These are phyloP conservation scores for Ustilago shanxiensis DNA, from an alignment of 1,284 basidiomycete genomes.

Conservation along the genomic window DNA sequence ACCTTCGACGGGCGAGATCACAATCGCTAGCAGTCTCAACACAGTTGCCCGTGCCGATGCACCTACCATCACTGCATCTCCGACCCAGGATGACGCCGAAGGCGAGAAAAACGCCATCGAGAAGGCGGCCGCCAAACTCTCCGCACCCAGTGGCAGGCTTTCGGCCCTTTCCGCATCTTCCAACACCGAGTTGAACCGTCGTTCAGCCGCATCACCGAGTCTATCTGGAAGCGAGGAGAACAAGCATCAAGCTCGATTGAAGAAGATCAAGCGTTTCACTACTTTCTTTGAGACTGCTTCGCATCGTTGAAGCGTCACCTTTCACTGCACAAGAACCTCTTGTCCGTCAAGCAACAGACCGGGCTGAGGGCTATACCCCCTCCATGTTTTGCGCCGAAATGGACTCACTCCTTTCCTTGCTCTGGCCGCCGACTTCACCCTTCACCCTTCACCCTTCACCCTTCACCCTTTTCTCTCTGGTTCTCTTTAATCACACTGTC, in stretches of 20 bases:
- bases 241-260: constrained; percentile 47
- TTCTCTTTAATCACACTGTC: not conserved
- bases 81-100: constrained; percentile 10
- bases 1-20: constrained; percentile 34
- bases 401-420: not conserved
- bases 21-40: constrained; percentile 36
- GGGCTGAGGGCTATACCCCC: constrained; percentile 44
- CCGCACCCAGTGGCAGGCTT: constrained; percentile 14
- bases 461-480: not conserved
- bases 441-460: not conserved
- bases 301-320: constrained; percentile 25
- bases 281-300: constrained; percentile 52
- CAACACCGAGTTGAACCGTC: constrained; percentile 32
- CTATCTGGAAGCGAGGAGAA: constrained; percentile 51
- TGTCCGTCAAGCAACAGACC: constrained; percentile 12
- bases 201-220: constrained; percentile 42
- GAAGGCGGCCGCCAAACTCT: constrained; percentile 21
- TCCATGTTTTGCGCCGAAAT: not conserved
- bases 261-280: constrained; percentile 61
- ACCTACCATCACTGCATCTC: not conserved
- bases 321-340: constrained; percentile 10
- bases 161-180: constrained; percentile 26
- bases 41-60: constrained; percentile 15
- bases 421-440: too few species aligned
- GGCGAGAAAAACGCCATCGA: constrained; percentile 21